Base-by-base conservation (phyloP, 164 flowering plant genomes). In the Annona cherimola region DNA sequence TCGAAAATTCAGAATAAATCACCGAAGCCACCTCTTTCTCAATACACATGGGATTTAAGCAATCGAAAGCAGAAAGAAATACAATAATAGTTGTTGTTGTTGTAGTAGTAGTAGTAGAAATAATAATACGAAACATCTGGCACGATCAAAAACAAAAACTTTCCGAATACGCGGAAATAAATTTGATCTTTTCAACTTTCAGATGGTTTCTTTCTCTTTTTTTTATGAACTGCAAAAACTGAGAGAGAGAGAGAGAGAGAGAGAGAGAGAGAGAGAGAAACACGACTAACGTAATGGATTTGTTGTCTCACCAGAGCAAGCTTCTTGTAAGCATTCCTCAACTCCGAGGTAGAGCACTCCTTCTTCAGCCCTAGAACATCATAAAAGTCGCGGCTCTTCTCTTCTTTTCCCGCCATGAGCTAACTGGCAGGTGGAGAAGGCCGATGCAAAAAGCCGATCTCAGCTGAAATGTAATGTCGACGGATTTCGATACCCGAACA, bases 301-400 rank as follows among this genome's bases (percentile, higher is more conserved):
- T 50, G 14, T 50, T 11, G 9, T 50, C 90, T 80, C 45, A 93
- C 99, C 94, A 90, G 70, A 0, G 99, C 99, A 50, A 94, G 93
- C 68, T 84, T 88, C 90, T 91, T 94, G 75, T 94, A 94, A 8
- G 97, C 94, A 68, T 73, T 80, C 66, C 83, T 77, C 55, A 94
- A 87, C 72, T 94, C 97, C 18, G 84, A 54, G 0, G 79, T 71
- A 3, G 94, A 74, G 82, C 96, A 94, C 76, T 91, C 92, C 81
- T 90, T 94, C 66, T 82, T 76, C 85, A 94, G 72, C 46, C 97
- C 99, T 81, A 92, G 71, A 70, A 90, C 90, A 1, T 79, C 81
- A 76, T 94, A 92, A 20, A 86, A 88, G 73, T 94, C 90, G 11
- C 45, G 59, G 67, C 73, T 76, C 68, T 84, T 84, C 63, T 81